These are phyloP conservation scores for Phlegmacium glaucopus DNA, from an alignment of 768 basidiomycete genomes.

Conservation along the genomic window DNA sequence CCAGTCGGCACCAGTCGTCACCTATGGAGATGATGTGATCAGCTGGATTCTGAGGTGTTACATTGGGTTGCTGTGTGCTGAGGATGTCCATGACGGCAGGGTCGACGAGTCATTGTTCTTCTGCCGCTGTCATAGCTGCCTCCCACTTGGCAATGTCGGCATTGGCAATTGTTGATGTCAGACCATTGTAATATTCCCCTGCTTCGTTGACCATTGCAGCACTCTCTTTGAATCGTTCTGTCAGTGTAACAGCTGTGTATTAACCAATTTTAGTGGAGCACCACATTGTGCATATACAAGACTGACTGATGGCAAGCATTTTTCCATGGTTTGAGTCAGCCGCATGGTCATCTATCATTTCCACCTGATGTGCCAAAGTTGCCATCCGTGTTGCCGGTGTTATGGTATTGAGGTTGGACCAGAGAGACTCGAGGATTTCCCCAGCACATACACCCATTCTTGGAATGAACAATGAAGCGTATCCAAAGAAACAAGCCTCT, in stretches of 20 bases:
- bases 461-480: slow-evolving; percentile 14
- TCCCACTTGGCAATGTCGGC: too few relatives aligned
- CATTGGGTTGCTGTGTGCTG: neutral
- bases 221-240: too few relatives aligned
- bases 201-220: too few relatives aligned
- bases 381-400: slow-evolving; percentile 8
- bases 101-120: too few relatives aligned
- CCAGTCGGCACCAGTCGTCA: neutral
- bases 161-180: too few relatives aligned
- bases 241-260: too few relatives aligned
- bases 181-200: too few relatives aligned
- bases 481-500: slow-evolving; percentile 23
- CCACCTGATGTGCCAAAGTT: slow-evolving; percentile 10
- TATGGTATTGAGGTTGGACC: slow-evolving; percentile 15
- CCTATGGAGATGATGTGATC: neutral
- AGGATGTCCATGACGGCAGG: too few relatives aligned
- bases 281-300: too few relatives aligned
- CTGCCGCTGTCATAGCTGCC: too few relatives aligned
- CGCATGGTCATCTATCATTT: slow-evolving; percentile 23
- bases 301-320: slow-evolving; percentile 13
- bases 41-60: neutral
- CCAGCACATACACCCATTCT: slow-evolving; percentile 6
- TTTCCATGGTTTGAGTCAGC: slow-evolving; percentile 23
- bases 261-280: too few relatives aligned
- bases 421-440: slow-evolving; percentile 17